Evolutionary conservation across 495 filamentous ascomycete species (phyloP), one percentile per base, ranked within the genome.

Genomic region (Filosporella fistucella): DNA sequence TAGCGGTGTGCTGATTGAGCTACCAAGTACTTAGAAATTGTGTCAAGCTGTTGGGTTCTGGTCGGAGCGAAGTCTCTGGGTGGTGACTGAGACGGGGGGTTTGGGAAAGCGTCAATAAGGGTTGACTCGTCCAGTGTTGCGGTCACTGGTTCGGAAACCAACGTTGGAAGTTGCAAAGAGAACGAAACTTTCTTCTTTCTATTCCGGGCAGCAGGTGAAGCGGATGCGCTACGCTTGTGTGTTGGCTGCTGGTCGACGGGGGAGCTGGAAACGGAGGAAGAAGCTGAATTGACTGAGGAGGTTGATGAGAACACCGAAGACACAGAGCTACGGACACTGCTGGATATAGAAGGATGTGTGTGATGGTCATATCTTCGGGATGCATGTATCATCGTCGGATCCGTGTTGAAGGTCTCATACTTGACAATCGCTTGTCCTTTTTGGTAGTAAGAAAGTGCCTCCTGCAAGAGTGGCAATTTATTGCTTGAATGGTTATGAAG

Each of bases 101-200:
- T 22, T n/a, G 46, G 46, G 14, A 42, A 28, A 16, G 21, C 24
- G 25, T 50, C 41, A 2, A 33, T 38, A 9, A 55, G 11, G 22
- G 58, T 11, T 23, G 35, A 45, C 12, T 1, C 30, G 45, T 72
- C 65, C 26, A 69, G 23, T 1, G 25, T 62, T 46, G 67, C 68
- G 18, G 68, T 67, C 16, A 70, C 58, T 16, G 68, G 69, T 48
- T 76, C 68, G 1, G 71, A 67, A 23, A 69, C 68, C 50, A 72
- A 61, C 16, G 66, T 58, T 10, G 72, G 70, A 47, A 72, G 68
- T 0, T 60, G 52, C 21, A 50, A 39, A 4, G 67, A 74, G 51
- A 77, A 76, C 2, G 67, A 74, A 0, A 78, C 75, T 55, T 72
- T 75, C 62, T 77, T 78, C 51, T 71, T 74, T 45, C 13, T 56